Base-by-base conservation (phyloP, 768 basidiomycete species). In the Psilocybe tampanensis region DNA sequence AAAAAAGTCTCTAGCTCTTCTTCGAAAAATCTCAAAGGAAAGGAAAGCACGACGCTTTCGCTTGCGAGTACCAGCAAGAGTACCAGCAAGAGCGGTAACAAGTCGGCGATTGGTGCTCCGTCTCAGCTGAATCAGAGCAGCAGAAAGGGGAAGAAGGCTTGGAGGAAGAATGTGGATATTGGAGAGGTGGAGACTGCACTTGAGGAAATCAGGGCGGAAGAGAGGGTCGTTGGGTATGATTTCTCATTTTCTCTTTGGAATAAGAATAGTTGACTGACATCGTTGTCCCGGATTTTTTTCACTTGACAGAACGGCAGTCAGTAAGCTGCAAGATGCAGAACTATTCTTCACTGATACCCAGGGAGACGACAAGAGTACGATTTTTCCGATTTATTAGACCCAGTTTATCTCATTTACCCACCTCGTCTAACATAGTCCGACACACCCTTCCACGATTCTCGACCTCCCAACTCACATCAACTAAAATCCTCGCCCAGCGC, bases 101-200 rank as follows among this genome's bases (percentile, higher is more conserved):
- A 39, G 39, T 74, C 78, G 4, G 49, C 64, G 1, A 54, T 80
- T 13, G 86, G 86, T 3, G 86, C 86, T 0, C 85, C 86, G 0
- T 77, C 84, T 1, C 85, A 89, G 57, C 81, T 77, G 50, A 80
- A 72, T 19, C 94, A 95, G 70, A 71, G 85, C 0, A 91, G 88
- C 64, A 77, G 94, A 55, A 96, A 94, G 70, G 92, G 94, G n/a
- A 96, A 96, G 70, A 85, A 84, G 54, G 86, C 94, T 45, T 96
- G 95, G 95, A 74, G 95, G 68, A 96, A 97, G 76, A 92, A 97
- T 71, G 87, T 96, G 51, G 86, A 96, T 68, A 81, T 96, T 48
- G 82, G 84, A 22, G 86, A 86, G 48, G 86, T 95, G 18, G 94
- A 95, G 64, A 75, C 79, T 45, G 86, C 84, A 2, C 66, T 95